Evolutionary conservation across 805 yeast genomes (phyloP).

Genomic region (Wickerhamiella azymoides): DNA sequence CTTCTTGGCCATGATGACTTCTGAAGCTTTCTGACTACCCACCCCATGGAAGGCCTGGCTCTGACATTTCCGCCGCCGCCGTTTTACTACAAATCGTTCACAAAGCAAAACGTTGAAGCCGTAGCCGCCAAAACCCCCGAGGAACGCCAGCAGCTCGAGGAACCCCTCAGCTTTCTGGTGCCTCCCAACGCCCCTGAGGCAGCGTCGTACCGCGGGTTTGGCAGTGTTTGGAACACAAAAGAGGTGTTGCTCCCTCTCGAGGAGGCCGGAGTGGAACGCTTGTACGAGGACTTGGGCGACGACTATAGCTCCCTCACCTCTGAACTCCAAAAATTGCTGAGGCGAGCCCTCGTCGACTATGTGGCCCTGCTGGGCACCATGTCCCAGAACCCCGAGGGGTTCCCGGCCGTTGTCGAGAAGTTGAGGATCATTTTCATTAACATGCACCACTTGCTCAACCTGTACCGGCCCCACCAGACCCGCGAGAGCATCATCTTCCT

Average conservation of each 20-base stretch:
- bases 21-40: no score
- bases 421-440: constrained; percentile 71
- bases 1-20: constrained; percentile 11
- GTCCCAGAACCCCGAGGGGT: constrained; percentile 55
- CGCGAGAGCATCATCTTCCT: constrained; percentile 74
- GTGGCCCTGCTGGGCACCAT: constrained; percentile 70
- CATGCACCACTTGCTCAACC: constrained; percentile 80
- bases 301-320: constrained; percentile 14
- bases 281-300: constrained; percentile 34
- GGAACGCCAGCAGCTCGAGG: constrained; percentile 13
- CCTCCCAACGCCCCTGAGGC: constrained; percentile 26
- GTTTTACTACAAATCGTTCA: constrained; percentile 59
- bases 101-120: constrained; percentile 41
- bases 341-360: constrained; percentile 65
- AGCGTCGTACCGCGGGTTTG: constrained; percentile 69
- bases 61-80: constrained; percentile 95
- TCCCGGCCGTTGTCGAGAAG: constrained; percentile 54
- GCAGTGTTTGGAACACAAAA: constrained; percentile 68
- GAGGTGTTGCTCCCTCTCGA: constrained; percentile 66
- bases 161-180: constrained; percentile 15
- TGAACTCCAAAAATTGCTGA: constrained; percentile 67
- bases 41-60: constrained; percentile 29
- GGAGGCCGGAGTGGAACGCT: constrained; percentile 63
- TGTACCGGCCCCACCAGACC: constrained; percentile 90
- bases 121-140: constrained; percentile 21